These are phyloP conservation scores for Xerocomellus intermedius DNA, from an alignment of 768 basidiomycete genomes.

Conservation along the genomic window DNA sequence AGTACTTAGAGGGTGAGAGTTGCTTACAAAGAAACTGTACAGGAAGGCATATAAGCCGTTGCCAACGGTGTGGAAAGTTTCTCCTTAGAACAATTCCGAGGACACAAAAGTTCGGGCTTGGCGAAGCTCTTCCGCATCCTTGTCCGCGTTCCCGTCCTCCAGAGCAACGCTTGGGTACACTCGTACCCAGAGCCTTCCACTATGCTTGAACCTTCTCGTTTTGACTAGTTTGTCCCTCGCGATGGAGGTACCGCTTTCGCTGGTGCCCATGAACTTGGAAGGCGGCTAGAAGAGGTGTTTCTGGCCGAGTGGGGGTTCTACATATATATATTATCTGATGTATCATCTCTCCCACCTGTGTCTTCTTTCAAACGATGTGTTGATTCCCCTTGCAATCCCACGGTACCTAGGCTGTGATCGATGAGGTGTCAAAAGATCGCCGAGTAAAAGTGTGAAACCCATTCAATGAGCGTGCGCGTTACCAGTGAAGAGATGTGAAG, in stretches of 20 bases:
- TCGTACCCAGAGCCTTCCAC: slow-evolving; percentile 34
- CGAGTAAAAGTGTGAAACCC: background rate
- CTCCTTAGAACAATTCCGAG: slow-evolving; percentile 66
- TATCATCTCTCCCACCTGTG: background rate
- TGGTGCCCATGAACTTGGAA: slow-evolving; percentile 64
- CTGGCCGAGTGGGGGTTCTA: slow-evolving; percentile 33
- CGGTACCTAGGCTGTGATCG: background rate
- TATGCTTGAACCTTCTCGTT: slow-evolving; percentile 38
- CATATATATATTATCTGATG: slow-evolving; percentile 25
- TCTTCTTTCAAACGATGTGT: background rate
- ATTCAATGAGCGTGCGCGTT: too few relatives aligned
- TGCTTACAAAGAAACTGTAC: slow-evolving; percentile 41
- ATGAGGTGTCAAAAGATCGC: background rate
- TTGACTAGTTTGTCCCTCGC: slow-evolving; percentile 42
- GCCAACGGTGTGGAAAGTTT: background rate
- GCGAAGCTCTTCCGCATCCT: slow-evolving; percentile 79
- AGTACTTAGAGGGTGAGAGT: slow-evolving; percentile 34
- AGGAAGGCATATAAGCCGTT: slow-evolving; percentile 20
- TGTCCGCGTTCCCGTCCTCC: slow-evolving; percentile 95
- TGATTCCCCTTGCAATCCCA: background rate
- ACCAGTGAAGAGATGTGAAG: too few relatives aligned
- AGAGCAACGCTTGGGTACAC: slow-evolving; percentile 49
- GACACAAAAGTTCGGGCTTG: slow-evolving; percentile 94
- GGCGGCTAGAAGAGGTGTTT: slow-evolving; percentile 38
- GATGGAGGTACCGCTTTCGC: slow-evolving; percentile 69